Evolutionary conservation across 345 rosid species (phyloP).

Genomic region (Garcia nutans): DNA sequence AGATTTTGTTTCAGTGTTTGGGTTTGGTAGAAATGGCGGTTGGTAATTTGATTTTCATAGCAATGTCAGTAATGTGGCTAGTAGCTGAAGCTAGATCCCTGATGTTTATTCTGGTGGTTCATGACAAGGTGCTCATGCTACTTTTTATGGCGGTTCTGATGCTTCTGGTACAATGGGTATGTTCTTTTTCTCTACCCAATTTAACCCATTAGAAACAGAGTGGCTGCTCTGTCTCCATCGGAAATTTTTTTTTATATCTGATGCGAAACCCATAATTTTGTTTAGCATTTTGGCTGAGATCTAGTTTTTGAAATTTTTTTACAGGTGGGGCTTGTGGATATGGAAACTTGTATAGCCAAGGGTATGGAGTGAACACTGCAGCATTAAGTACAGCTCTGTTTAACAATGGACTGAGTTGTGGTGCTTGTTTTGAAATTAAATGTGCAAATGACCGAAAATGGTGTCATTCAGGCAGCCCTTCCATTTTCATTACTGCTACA

Average conservation of each 20-base stretch:
- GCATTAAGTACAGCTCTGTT: conserved; percentile 71
- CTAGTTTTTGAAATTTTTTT: background rate
- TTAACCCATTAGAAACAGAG: too few species aligned
- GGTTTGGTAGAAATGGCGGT: conserved; percentile 3
- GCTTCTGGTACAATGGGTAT: conserved; percentile 43
- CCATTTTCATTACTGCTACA: conserved; percentile 64
- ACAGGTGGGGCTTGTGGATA: conserved; percentile 87
- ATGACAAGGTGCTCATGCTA: conserved; percentile 38
- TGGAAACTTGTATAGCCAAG: conserved; percentile 63
- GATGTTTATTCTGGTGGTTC: conserved; percentile 29
- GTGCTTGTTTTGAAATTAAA: conserved; percentile 67
- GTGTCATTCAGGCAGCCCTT: conserved; percentile 58
- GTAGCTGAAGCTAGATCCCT: conserved; percentile 28
- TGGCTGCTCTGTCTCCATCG: too few species aligned
- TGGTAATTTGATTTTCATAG: background rate
- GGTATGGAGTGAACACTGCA: conserved; percentile 63
- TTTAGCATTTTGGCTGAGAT: background rate
- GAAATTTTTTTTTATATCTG: background rate
- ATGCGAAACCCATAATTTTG: too few species aligned
- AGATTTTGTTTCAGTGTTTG: background rate
- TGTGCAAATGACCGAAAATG: conserved; percentile 57
- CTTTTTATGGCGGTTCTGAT: conserved; percentile 36
- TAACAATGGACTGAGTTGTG: conserved; percentile 56
- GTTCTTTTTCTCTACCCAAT: background rate
- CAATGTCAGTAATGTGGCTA: conserved; percentile 10